Base-by-base conservation (phyloP, 331 rosid genomes). In the Rosa hybrid region DNA sequence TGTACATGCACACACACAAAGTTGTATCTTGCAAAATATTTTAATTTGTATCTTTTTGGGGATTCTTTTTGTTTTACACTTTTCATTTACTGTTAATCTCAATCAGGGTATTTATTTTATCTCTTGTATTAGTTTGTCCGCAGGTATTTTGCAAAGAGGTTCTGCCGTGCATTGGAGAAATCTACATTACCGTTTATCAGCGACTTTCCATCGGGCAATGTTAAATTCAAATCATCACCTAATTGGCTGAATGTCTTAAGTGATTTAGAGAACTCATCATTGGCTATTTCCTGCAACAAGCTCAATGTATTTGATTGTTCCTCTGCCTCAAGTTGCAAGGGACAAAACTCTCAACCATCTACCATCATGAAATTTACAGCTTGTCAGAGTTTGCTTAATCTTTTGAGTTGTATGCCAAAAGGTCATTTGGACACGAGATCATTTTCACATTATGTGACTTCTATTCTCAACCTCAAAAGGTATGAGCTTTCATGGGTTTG, bases 391-490 rank as follows among this genome's bases (percentile, higher is more conserved):
- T 85, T 95, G 87, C 92, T 93, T 75, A 86, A 83, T 80, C 89
- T 93, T 45, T 76, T 95, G 76, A 82, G 89, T 84, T 67, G 83
- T 83, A 88, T 88, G 87, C 89, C 90, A 72, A 91, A 84, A 50
- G 84, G 81, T 39, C 74, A 78, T 84, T 77, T 88, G 45, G 82
- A 85, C 81, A 79, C 86, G 75, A 86, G 69, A 80, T 87, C 99
- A 73, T 78, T 85, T 71, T 86, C 90, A 75, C 86, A n/a, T 74
- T 76, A 81, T 78, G 80, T 83, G 45, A 80, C 92, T 51, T 80
- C 85, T 78, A 80, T 95, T 83, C 92, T 95, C 83, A 90, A 95
- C 86, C 93, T 95, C 79, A 98, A 95, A 88, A 78, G 98, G 98
- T 95, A 88, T 45, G 68, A 46, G n/a, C 30, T 56, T 76, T 60